Evolutionary conservation across 164 flowering plant species (phyloP), one percentile per base, ranked within the genome.

Genomic region (Stephania yunnanensis): DNA sequence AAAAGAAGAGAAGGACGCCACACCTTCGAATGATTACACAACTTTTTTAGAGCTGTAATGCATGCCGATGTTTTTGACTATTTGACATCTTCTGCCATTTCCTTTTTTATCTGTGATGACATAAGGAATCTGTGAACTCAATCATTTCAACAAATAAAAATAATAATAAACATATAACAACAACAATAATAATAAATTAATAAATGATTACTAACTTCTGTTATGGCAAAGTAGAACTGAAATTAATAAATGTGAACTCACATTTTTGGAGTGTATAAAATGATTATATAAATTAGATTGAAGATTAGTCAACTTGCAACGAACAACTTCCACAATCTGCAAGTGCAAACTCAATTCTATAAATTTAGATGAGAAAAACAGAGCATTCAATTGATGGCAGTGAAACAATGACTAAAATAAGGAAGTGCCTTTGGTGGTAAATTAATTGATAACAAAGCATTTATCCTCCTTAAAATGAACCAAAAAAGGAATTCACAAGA

Each of bases 11-110:
- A 45, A 31, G 64, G 7, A 15, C 64, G 25, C 65, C 61, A 20
- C 83, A 94, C 97, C 97, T 94, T 94, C 67, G 98, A 97, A 84
- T 94, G 99, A 80, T 94, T 96, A 86, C 99, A 96, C 53, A 96
- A 90, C 89, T 96, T 96, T 84, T 96, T 96, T 70, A 96, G 95
- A 78, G 97, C 99, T 72, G 97, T 94, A 80, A 96, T 96, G 73
- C 92, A 96, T 70, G 97, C 99, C 82, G 94, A 84, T 78, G 94
- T 90, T 83, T 90, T 96, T 52, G 97, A 82, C 69, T 88, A 87
- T 87, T 91, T 96, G 65, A 85, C 67, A 67, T 92, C 94, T 76
- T 92, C 99, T 77, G 81, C 72, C 74, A 93, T 85, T 66, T 82
- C 89, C 50, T 85, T 83, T 80, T 91, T 91, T 52, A 92, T 89